Conservation (phyloP, 2,329 filamentous ascomycete species). For the Ophioceras dolichostomum region DNA sequence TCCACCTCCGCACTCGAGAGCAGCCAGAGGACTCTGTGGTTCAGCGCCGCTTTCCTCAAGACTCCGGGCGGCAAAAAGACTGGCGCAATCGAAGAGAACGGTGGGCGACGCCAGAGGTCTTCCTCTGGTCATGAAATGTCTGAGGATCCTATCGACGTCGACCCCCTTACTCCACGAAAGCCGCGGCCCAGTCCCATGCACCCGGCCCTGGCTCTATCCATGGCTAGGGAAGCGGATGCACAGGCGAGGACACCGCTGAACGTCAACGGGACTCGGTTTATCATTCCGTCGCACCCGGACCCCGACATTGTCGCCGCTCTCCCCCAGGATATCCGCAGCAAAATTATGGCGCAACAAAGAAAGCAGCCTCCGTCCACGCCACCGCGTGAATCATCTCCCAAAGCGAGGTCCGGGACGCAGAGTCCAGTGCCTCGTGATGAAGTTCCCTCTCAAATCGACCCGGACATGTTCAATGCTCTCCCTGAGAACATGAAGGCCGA, state of each 20-base stretch:
- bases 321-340: conserved; percentile 69
- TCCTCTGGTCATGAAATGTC: conserved; percentile 1
- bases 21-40: conserved; percentile 69
- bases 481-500: conserved; percentile 81
- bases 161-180: conserved; percentile 39
- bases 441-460: conserved; percentile 69
- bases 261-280: conserved; percentile 77
- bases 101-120: conserved; percentile 16
- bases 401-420: conserved; percentile 24
- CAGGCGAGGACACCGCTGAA: conserved; percentile 61
- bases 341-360: conserved; percentile 48
- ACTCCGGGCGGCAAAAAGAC: conserved; percentile 13
- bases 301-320: conserved; percentile 71
- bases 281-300: conserved; percentile 76
- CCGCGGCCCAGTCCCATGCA: conserved; percentile 30
- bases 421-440: conserved; percentile 15
- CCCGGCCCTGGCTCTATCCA: conserved; percentile 38
- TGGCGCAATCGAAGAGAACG: conserved; percentile 35
- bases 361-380: conserved; percentile 20
- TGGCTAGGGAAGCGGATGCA: conserved; percentile 34
- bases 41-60: conserved; percentile 40
- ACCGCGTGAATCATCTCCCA: no score
- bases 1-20: conserved; percentile 41
- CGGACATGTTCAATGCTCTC: conserved; percentile 69
- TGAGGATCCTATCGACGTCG: conserved; percentile 42